phyloP scores from a whole-genome alignment of 495 filamentous ascomycete genomes.

The Talaromyces ruber region DNA sequence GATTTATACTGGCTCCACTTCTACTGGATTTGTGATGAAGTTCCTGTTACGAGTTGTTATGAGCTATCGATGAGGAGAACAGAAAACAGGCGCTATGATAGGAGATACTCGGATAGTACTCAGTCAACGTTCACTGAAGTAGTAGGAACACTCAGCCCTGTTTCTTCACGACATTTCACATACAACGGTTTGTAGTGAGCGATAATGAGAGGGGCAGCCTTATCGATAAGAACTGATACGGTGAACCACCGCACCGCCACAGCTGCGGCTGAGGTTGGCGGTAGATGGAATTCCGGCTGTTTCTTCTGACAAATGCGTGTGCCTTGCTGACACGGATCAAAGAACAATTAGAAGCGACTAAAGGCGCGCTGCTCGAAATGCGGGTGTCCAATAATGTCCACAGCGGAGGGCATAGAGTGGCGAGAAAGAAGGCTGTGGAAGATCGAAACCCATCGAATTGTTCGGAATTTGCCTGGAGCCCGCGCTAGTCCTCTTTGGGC shows the following conservation, averaged over 20 bases:
- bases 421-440: conserved; percentile 9
- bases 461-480: conserved; percentile 1
- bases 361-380: neutral
- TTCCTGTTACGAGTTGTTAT: neutral
- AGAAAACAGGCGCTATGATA: neutral
- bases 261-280: neutral
- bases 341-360: neutral
- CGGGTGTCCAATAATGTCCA: neutral
- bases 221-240: conserved; percentile 5
- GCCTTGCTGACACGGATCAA: neutral
- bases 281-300: neutral
- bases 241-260: neutral
- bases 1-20: neutral
- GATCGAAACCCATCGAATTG: conserved; percentile 12
- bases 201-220: neutral
- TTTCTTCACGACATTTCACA: too few species aligned
- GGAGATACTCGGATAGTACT: neutral
- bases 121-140: neutral
- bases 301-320: neutral
- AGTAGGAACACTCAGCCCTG: neutral
- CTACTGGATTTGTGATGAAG: neutral
- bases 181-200: neutral
- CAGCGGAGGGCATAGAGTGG: neutral
- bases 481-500: conserved; percentile 4
- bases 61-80: neutral